phyloP scores from a whole-genome alignment of 192 early-diverging fungal genomes.

The Podochytrium sp. region DNA sequence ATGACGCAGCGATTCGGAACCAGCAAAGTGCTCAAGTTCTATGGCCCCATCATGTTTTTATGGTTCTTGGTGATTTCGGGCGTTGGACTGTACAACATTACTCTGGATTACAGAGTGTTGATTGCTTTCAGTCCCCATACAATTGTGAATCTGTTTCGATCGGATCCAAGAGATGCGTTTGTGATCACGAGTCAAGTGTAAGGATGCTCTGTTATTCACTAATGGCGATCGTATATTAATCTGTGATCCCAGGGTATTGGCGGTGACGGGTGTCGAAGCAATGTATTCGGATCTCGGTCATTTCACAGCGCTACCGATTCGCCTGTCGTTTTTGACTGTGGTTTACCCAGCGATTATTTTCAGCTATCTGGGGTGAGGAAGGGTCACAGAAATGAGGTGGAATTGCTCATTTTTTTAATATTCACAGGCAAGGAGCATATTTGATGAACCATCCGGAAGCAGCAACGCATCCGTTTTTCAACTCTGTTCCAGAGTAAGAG shows the following conservation, averaged over 20 bases:
- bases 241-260: slow-evolving; percentile 40
- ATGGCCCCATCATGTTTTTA: slow-evolving; percentile 48
- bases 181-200: slow-evolving; percentile 46
- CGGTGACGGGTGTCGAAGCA: slow-evolving; percentile 59
- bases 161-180: slow-evolving; percentile 35
- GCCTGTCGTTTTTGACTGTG: slow-evolving; percentile 45
- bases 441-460: slow-evolving; percentile 30
- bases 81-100: slow-evolving; percentile 58
- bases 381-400: background rate
- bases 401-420: background rate
- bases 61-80: slow-evolving; percentile 53
- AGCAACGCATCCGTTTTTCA: slow-evolving; percentile 42
- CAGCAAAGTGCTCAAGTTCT: slow-evolving; percentile 34
- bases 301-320: slow-evolving; percentile 51
- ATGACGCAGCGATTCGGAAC: slow-evolving; percentile 57
- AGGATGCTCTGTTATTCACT: slow-evolving; percentile 19
- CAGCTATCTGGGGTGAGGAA: slow-evolving; percentile 53
- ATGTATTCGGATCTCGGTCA: slow-evolving; percentile 65
- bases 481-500: slow-evolving; percentile 43
- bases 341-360: slow-evolving; percentile 54
- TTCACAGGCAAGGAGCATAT: slow-evolving; percentile 42
- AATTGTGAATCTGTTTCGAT: slow-evolving; percentile 34
- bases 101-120: slow-evolving; percentile 38
- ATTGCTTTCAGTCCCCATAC: slow-evolving; percentile 53
- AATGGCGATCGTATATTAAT: background rate